A percentile compares a stretch with the other conserved stretches of the same genome.
phyloP scores from a whole-genome alignment of 2,329 filamentous ascomycete species.

The Epichloe amarillans region DNA sequence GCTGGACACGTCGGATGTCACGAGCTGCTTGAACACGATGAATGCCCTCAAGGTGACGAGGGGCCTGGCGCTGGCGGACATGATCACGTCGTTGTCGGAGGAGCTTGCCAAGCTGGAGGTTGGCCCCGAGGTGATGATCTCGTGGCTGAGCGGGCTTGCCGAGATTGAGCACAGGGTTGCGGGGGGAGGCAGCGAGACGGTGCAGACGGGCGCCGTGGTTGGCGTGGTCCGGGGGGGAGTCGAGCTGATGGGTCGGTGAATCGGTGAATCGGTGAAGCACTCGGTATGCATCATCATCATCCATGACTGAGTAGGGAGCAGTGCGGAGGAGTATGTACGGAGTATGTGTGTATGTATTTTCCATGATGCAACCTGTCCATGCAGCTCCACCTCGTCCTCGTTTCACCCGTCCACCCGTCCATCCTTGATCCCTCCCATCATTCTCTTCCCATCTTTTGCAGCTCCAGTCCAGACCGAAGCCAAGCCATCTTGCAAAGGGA shows the following conservation, averaged over 20 bases:
- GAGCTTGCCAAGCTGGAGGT: conserved; percentile 75
- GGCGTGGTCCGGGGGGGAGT: conserved; percentile 77
- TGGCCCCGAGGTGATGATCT: conserved; percentile 71
- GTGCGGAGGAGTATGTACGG: no score
- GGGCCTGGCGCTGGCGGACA: conserved; percentile 84
- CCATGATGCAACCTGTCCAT: no score
- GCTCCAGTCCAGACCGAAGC: no score
- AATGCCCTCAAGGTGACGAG: conserved; percentile 76
- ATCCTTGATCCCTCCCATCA: no score
- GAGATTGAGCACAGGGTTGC: conserved; percentile 88
- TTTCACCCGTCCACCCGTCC: no score
- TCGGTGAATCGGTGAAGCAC: no score
- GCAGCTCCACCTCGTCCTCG: no score
- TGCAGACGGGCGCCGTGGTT: conserved; percentile 88
- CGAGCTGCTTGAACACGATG: conserved; percentile 75
- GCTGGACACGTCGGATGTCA: conserved; percentile 74
- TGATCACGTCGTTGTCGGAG: conserved; percentile 74
- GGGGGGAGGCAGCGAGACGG: conserved; percentile 58
- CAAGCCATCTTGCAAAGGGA: no score
- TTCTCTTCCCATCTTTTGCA: no score
- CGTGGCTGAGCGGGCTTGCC: conserved; percentile 82
- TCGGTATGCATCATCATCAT: no score
- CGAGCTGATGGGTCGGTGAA: conserved; percentile 44
- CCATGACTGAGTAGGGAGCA: no score
- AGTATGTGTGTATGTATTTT: no score